Evolutionary conservation across 208 protist genomes (phyloP), one percentile per base, ranked within the genome.

Genomic region (Leishmania braziliensis): DNA sequence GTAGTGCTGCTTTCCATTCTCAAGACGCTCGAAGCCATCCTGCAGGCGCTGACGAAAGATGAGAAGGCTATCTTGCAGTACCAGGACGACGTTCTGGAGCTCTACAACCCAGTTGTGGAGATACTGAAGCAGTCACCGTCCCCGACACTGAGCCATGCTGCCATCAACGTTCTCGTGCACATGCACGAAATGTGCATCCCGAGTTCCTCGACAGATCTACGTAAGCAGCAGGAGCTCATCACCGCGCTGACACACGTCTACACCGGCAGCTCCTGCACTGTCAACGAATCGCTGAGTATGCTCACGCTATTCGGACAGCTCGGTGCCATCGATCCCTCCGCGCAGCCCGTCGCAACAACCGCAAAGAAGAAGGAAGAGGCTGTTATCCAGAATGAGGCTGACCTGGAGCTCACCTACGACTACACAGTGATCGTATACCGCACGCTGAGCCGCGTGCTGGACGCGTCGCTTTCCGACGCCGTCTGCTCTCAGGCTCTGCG

Each of bases 351-450:
- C 66, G 84, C 83, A 14, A 78, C 82, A 12, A 86, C 85, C 14
- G 85, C 78, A 33, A 93, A 94, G 69, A 91, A 91, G 56, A 89
- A 93, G 75, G 93, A 95, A 71, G 92, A 93, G 71, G 85, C 90
- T 9, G 89, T 86, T 23, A 88, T 94, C 83, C 91, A 94, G 77
- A 90, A 94, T 82, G 95, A 95, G 79, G 91, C 91, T 20, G 95
- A 98, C 76, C 87, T 96, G 14, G 91, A 95, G 81, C 88, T 98
- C n/a, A 96, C 92, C n/a, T 96, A 93, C 81, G 93, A 98, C 83
- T 98, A 97, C 87, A 95, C 91, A 50, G 92, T 96, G 50, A 98
- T 98, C 83, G 93, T 96, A 18, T 98, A 98, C 87, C 92, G 93
- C 76, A 94, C 94, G 63, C 85, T 98, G 36, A 94, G 93, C 77